Conservation (phyloP, 202 grass and related monocot genomes). For the Setaria italica region DNA sequence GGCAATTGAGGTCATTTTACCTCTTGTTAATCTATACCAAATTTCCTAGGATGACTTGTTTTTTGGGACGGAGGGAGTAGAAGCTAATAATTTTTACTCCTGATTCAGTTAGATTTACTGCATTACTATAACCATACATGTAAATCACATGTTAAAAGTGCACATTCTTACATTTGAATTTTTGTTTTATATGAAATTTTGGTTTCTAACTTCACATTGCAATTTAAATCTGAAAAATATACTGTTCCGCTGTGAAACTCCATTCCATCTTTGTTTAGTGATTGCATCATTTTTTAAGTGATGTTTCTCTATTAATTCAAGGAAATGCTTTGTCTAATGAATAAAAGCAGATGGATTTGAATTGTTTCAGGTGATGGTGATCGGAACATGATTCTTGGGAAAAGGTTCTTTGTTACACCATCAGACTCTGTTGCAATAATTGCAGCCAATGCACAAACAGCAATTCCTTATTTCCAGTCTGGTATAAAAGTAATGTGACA, state of each 20-base stretch:
- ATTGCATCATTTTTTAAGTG: not conserved
- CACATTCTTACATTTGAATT: too few relatives aligned
- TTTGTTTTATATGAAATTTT: too few relatives aligned
- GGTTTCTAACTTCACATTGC: not conserved
- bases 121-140: too few relatives aligned
- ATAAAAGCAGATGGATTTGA: not conserved
- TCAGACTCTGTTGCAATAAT: conserved; percentile 98
- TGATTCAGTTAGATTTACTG: too few relatives aligned
- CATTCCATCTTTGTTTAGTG: conserved; percentile 17
- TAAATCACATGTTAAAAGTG: too few relatives aligned
- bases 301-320: conserved; percentile 9
- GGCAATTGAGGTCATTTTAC: too few relatives aligned
- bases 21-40: too few relatives aligned
- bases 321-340: conserved; percentile 29
- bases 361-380: conserved; percentile 76
- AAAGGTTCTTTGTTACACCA: conserved; percentile 90
- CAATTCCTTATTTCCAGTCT: conserved; percentile 92
- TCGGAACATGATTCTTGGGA: conserved; percentile 96
- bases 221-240: conserved; percentile 1
- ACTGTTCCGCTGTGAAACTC: not conserved
- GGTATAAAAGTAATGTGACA: conserved; percentile 68
- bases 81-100: too few relatives aligned
- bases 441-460: conserved; percentile 77
- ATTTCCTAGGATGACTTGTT: too few relatives aligned
- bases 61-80: too few relatives aligned